Evolutionary conservation across 352 stramenopile genomes (phyloP).

Genomic region (Aphanomyces cochlioides): DNA sequence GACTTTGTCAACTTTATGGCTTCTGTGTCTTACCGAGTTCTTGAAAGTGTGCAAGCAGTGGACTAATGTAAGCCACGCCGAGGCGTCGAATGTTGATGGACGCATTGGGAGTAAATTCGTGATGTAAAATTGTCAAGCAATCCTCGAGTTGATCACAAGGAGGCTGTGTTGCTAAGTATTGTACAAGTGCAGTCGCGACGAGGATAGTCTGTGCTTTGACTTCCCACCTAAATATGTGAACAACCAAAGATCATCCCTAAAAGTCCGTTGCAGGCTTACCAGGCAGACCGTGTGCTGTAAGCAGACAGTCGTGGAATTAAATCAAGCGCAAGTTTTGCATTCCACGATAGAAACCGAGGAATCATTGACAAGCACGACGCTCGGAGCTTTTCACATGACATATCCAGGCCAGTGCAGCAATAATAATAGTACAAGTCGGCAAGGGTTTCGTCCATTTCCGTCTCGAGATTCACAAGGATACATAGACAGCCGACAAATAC

Average conservation of each 20-base stretch:
- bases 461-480: slow-evolving; percentile 69
- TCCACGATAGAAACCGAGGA: slow-evolving; percentile 44
- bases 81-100: slow-evolving; percentile 60
- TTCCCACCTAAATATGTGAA: slow-evolving; percentile 57
- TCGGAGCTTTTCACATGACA: slow-evolving; percentile 65
- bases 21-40: slow-evolving; percentile 41
- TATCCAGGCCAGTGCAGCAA: slow-evolving; percentile 75
- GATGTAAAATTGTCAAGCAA: slow-evolving; percentile 63
- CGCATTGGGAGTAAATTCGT: slow-evolving; percentile 57
- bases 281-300: slow-evolving; percentile 55
- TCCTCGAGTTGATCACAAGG: slow-evolving; percentile 60
- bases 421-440: slow-evolving; percentile 86
- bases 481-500: slow-evolving; percentile 72
- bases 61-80: slow-evolving; percentile 52
- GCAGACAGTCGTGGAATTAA: slow-evolving; percentile 61
- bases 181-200: slow-evolving; percentile 57
- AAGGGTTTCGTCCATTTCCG: slow-evolving; percentile 59
- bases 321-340: slow-evolving; percentile 48
- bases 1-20: neutral
- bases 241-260: neutral
- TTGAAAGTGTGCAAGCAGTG: slow-evolving; percentile 58
- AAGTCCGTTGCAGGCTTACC: neutral
- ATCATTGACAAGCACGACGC: slow-evolving; percentile 79
- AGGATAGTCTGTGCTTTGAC: slow-evolving; percentile 77
- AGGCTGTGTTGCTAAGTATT: slow-evolving; percentile 20